These are phyloP conservation scores for Aspergillus clavatus DNA, from an alignment of 2,329 filamentous ascomycete genomes.

Conservation along the genomic window DNA sequence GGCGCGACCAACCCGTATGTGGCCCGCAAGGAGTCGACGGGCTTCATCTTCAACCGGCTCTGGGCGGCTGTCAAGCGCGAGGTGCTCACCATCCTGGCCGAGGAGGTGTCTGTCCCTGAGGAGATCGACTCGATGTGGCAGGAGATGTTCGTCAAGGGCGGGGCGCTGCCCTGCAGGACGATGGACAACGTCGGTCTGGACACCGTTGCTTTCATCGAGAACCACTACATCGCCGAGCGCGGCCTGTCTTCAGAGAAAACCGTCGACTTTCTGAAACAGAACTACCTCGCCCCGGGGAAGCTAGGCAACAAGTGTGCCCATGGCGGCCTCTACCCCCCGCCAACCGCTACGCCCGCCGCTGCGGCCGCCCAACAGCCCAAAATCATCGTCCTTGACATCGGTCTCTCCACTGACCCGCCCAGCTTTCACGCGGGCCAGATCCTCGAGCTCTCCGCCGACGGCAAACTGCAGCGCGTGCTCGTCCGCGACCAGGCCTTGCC, in stretches of 20 bases:
- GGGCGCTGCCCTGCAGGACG: conserved; percentile 33
- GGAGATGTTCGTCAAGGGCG: conserved; percentile 35
- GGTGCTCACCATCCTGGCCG: conserved; percentile 45
- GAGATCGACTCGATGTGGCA: conserved; percentile 49
- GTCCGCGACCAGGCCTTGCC: conserved; percentile 29
- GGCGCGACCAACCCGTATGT: conserved; percentile 41
- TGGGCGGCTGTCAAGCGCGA: conserved; percentile 57
- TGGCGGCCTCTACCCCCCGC: conserved; percentile 39
- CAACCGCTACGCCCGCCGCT: neutral
- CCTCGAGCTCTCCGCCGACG: conserved; percentile 15
- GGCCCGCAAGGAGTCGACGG: conserved; percentile 47
- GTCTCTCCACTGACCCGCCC: conserved; percentile 14
- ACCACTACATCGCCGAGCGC: conserved; percentile 50
- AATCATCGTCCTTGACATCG: conserved; percentile 22
- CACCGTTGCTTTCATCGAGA: conserved; percentile 51
- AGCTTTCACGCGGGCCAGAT: conserved; percentile 16
- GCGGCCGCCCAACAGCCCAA: conserved; percentile 1
- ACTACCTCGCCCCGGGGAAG: conserved; percentile 46
- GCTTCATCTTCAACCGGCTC: conserved; percentile 53
- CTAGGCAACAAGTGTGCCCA: conserved; percentile 44
- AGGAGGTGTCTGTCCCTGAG: conserved; percentile 47
- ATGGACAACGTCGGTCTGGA: conserved; percentile 52
- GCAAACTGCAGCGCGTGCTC: conserved; percentile 12
- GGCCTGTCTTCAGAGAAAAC: conserved; percentile 38
- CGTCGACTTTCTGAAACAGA: conserved; percentile 43